These are phyloP conservation scores for Plasmodium cynomolgi DNA, from an alignment of 169 alveolate species.

Conservation along the genomic window DNA sequence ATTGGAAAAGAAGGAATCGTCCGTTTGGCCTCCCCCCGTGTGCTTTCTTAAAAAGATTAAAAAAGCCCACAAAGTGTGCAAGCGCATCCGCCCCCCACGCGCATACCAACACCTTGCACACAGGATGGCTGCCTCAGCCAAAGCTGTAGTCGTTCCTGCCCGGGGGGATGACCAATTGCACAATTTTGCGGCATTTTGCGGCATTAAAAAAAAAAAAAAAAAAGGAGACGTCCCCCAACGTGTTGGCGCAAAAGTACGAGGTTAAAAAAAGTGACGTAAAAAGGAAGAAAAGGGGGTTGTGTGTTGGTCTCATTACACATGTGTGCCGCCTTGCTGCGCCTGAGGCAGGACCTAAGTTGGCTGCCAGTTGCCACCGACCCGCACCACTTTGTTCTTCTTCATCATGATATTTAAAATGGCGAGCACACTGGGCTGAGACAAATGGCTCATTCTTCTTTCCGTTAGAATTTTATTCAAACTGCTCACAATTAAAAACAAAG, in stretches of 20 bases:
- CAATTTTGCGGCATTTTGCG: too few species aligned
- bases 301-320: not conserved
- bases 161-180: too few species aligned
- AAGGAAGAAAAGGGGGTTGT: not conserved
- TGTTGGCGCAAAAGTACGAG: not conserved
- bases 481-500: slow-evolving; percentile 48
- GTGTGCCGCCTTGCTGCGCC: not conserved
- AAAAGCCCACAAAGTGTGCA: not conserved
- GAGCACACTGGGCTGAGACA: slow-evolving; percentile 33
- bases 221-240: not conserved
- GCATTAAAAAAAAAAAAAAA: too few species aligned
- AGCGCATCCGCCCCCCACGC: not conserved
- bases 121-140: too few species aligned
- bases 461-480: slow-evolving; percentile 30
- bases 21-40: not conserved
- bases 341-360: not conserved
- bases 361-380: slow-evolving; percentile 72
- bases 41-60: not conserved
- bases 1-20: not conserved
- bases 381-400: slow-evolving; percentile 32
- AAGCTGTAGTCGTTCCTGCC: too few species aligned
- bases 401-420: slow-evolving; percentile 64
- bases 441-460: slow-evolving; percentile 12
- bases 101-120: too few species aligned
- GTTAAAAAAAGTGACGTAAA: not conserved